A percentile compares a stretch with the other conserved stretches of the same genome.
These are phyloP conservation scores for Flagelloscypha sp. DNA, from an alignment of 768 basidiomycete genomes.

Conservation along the genomic window DNA sequence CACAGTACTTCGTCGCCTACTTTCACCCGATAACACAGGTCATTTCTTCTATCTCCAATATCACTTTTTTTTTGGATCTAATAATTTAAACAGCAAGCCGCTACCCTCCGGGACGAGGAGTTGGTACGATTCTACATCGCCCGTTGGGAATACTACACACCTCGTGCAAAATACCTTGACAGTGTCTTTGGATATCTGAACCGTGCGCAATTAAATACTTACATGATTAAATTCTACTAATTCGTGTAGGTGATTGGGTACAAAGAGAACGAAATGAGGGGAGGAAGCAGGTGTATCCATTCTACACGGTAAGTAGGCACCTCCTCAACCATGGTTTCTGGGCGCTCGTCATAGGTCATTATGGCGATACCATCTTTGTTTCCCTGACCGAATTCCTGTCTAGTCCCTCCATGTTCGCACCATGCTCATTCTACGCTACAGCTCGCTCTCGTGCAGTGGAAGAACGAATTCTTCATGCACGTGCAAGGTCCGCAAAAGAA, in stretches of 20 bases:
- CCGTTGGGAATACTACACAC: conserved; percentile 97
- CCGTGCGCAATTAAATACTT: too few species aligned
- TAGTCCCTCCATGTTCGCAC: conserved; percentile 1
- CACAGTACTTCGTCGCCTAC: conserved; percentile 82
- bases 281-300: conserved; percentile 86
- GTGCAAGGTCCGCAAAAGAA: conserved; percentile 76
- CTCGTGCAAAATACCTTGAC: conserved; percentile 94
- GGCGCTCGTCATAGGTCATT: too few species aligned
- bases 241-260: conserved; percentile 99
- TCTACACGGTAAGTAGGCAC: conserved; percentile 75
- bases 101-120: conserved; percentile 75
- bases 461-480: conserved; percentile 77
- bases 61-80: conserved; percentile 1
- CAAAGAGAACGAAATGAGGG: conserved; percentile 97
- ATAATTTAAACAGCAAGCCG: conserved; percentile 51
- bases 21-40: conserved; percentile 56
- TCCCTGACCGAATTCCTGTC: too few species aligned
- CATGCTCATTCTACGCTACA: conserved; percentile 18
- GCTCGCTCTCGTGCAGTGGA: conserved; percentile 98
- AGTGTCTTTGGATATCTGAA: conserved; percentile 96
- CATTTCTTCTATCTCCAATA: conserved; percentile 5
- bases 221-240: too few species aligned
- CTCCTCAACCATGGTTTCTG: too few species aligned
- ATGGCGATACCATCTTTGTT: too few species aligned
- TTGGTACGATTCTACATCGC: conserved; percentile 83